Percentiles rank a stretch among this genome's conserved stretches.
phyloP scores from a whole-genome alignment of 1,139 yeast genomes.

The Zygoascus sp. region DNA sequence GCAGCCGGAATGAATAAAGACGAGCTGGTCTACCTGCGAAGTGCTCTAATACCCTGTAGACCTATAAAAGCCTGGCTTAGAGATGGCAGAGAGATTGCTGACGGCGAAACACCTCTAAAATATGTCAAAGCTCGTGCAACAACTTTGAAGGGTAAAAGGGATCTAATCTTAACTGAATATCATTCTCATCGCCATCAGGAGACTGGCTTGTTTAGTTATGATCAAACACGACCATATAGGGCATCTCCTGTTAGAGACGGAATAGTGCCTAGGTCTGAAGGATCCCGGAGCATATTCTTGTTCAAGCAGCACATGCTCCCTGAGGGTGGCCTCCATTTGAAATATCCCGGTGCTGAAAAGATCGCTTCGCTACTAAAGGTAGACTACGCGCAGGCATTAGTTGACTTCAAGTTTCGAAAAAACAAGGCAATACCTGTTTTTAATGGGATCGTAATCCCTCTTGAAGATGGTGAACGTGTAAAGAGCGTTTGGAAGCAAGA shows the following conservation, averaged over 20 bases:
- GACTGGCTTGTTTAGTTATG: slow-evolving; percentile 57
- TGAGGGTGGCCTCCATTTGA: slow-evolving; percentile 54
- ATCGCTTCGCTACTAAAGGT: slow-evolving; percentile 59
- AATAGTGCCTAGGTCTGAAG: slow-evolving; percentile 56
- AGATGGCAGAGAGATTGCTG: slow-evolving; percentile 59
- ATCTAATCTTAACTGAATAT: background rate
- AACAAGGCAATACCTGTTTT: slow-evolving; percentile 54
- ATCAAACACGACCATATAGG: slow-evolving; percentile 57
- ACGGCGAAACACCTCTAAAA: slow-evolving; percentile 58
- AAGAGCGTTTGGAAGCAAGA: slow-evolving; percentile 47
- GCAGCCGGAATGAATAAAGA: slow-evolving; percentile 41
- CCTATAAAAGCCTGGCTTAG: slow-evolving; percentile 74
- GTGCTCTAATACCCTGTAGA: slow-evolving; percentile 50
- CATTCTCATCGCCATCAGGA: slow-evolving; percentile 38
- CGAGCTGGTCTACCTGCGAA: slow-evolving; percentile 51
- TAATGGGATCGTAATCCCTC: slow-evolving; percentile 63
- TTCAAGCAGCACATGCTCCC: slow-evolving; percentile 72
- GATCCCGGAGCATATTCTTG: slow-evolving; percentile 66
- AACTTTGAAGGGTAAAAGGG: slow-evolving; percentile 26
- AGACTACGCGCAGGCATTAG: slow-evolving; percentile 70
- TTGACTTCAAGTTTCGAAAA: slow-evolving; percentile 57
- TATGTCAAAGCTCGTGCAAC: slow-evolving; percentile 25
- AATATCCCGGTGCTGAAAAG: slow-evolving; percentile 48
- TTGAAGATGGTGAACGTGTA: slow-evolving; percentile 55
- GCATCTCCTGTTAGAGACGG: slow-evolving; percentile 54